phyloP scores from a whole-genome alignment of 176 grass and related monocot genomes.

The Cocos nucifera region DNA sequence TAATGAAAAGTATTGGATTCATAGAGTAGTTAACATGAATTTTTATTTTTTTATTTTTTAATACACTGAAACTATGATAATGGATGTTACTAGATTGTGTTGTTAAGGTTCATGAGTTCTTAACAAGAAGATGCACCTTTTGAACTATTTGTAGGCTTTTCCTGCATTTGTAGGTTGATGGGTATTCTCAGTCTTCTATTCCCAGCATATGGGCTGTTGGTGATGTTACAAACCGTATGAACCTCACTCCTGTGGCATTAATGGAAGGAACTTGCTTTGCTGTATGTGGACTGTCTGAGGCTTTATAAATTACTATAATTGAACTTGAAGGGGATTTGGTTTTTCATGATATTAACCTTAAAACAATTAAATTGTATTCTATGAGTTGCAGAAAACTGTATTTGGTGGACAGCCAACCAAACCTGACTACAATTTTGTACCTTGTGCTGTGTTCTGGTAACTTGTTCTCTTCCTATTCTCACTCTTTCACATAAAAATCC shows the following conservation, averaged over 20 bases:
- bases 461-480: not conserved
- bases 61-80: no score
- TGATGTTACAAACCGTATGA: constrained; percentile 93
- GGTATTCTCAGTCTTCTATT: constrained; percentile 63
- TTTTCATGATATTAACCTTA: not conserved
- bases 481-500: no score
- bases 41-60: no score
- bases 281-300: constrained; percentile 35
- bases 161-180: constrained; percentile 64
- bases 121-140: no score
- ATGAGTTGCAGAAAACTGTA: constrained; percentile 72
- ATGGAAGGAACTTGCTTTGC: constrained; percentile 97
- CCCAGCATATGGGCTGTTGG: constrained; percentile 92
- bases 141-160: not conserved
- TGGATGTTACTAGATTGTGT: no score
- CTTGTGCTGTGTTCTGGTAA: constrained; percentile 95
- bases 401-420: constrained; percentile 79
- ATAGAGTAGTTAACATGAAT: no score
- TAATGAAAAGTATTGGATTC: no score
- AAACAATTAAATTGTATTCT: constrained; percentile 13
- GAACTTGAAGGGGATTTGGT: not conserved
- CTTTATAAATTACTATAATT: not conserved
- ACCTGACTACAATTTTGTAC: constrained; percentile 72
- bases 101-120: no score
- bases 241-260: constrained; percentile 91